Conservation (phyloP, 2,329 filamentous ascomycete genomes). For the Microascus cirrosus region DNA sequence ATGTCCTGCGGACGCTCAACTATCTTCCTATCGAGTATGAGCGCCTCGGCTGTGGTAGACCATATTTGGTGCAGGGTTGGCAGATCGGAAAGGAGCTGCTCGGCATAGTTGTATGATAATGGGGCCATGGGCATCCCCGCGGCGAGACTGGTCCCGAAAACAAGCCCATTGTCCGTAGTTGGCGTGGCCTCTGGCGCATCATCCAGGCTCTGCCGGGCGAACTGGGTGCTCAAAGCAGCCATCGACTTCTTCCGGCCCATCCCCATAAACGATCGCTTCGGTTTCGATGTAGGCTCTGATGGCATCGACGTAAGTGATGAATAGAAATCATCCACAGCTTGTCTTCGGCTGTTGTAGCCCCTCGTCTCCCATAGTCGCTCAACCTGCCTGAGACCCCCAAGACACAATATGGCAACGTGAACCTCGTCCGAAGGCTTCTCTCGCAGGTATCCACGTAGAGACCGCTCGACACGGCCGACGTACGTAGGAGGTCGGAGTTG, state of each 20-base stretch:
- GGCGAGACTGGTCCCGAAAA: conserved; percentile 49
- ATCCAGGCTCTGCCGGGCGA: conserved; percentile 14
- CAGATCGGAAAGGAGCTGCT: conserved; percentile 40
- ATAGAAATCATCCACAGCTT: conserved; percentile 50
- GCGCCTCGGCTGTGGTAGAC: conserved; percentile 50
- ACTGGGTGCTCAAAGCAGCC: conserved; percentile 9
- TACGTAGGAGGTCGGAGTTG: conserved; percentile 53
- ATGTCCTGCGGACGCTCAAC: conserved; percentile 49
- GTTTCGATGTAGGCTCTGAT: conserved; percentile 31
- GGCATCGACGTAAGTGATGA: conserved; percentile 14
- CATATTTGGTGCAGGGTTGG: conserved; percentile 50
- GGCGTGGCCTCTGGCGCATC: conserved; percentile 5
- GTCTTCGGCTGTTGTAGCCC: conserved; percentile 49
- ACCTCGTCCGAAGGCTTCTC: conserved; percentile 53
- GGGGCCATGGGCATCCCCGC: conserved; percentile 52
- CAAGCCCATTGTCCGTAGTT: conserved; percentile 7
- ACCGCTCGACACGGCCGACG: conserved; percentile 49
- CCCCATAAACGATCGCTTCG: conserved; percentile 38
- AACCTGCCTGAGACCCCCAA: conserved; percentile 52
- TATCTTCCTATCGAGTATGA: conserved; percentile 48
- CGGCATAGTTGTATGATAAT: conserved; percentile 37
- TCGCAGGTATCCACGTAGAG: conserved; percentile 50
- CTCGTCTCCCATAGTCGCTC: conserved; percentile 56
- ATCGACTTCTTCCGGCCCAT: conserved; percentile 48
- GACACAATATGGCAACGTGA: conserved; percentile 46